Evolutionary conservation across 345 rosid genomes (phyloP).

Genomic region (Eucalyptus victrix): DNA sequence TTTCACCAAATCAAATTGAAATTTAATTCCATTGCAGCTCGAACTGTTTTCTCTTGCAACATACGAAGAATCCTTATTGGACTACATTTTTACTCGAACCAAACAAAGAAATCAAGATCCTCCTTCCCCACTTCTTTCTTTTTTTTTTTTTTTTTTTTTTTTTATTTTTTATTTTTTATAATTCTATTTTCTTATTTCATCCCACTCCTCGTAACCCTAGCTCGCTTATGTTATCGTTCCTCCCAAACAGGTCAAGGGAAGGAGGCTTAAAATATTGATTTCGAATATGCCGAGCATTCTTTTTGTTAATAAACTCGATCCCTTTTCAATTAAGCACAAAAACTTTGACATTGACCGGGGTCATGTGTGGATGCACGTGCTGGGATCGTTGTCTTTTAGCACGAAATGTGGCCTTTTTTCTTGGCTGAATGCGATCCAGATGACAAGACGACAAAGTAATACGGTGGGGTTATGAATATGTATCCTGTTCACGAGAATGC

Average conservation of each 20-base stretch:
- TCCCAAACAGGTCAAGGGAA: background rate
- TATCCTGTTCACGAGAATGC: background rate
- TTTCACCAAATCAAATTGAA: background rate
- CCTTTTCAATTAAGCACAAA: background rate
- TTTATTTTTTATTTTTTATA: background rate
- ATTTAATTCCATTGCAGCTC: background rate
- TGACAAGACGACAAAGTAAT: background rate
- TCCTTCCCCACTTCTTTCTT: background rate
- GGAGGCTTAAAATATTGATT: background rate
- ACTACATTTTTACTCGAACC: background rate
- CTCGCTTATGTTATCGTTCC: background rate
- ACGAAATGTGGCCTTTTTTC: background rate
- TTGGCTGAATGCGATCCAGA: background rate
- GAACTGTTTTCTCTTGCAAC: background rate
- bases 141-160: fast-evolving
- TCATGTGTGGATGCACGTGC: background rate
- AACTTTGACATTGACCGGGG: background rate
- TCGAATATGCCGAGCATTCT: background rate
- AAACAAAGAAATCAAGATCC: background rate
- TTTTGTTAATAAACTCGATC: background rate
- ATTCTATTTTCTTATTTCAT: background rate
- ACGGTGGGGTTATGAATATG: background rate
- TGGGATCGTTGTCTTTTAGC: background rate
- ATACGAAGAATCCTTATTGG: background rate
- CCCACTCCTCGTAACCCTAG: background rate